A percentile compares a stretch with the other conserved stretches of the same genome.
phyloP scores from a whole-genome alignment of 1,139 yeast genomes.

The Candida sojae region DNA sequence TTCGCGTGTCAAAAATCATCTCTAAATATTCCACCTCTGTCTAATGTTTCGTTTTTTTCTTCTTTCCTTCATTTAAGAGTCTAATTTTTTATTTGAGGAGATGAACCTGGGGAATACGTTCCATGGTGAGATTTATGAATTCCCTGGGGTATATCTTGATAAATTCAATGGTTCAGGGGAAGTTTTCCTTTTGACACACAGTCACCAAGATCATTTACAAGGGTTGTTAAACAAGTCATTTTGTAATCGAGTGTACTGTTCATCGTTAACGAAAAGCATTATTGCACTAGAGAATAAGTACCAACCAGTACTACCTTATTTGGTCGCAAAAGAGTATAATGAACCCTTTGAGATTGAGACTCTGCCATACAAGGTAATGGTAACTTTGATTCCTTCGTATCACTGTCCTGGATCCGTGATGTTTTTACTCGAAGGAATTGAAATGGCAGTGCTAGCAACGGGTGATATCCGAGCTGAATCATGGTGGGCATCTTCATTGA shows the following conservation, averaged over 20 bases:
- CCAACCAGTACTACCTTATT: conserved; percentile 21
- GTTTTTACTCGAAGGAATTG: conserved; percentile 47
- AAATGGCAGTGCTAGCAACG: conserved; percentile 46
- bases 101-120: conserved; percentile 12
- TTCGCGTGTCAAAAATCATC: conserved; percentile 6
- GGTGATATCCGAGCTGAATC: conserved; percentile 63
- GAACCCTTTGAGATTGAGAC: conserved; percentile 21
- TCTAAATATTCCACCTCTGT: background rate
- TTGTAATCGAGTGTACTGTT: conserved; percentile 50
- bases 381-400: conserved; percentile 43
- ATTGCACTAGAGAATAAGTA: conserved; percentile 26
- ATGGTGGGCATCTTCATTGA: conserved; percentile 49
- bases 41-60: background rate
- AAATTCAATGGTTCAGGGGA: conserved; percentile 35
- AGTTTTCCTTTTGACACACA: conserved; percentile 50
- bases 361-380: conserved; percentile 15
- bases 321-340: conserved; percentile 26
- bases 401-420: conserved; percentile 68
- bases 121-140: conserved; percentile 26
- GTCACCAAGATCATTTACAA: conserved; percentile 56
- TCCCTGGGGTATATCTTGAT: conserved; percentile 44
- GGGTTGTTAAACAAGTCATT: conserved; percentile 48
- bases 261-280: conserved; percentile 44
- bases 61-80: background rate
- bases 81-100: background rate